Base-by-base conservation (phyloP, 1,284 basidiomycete genomes). In the Naganishia albida region DNA sequence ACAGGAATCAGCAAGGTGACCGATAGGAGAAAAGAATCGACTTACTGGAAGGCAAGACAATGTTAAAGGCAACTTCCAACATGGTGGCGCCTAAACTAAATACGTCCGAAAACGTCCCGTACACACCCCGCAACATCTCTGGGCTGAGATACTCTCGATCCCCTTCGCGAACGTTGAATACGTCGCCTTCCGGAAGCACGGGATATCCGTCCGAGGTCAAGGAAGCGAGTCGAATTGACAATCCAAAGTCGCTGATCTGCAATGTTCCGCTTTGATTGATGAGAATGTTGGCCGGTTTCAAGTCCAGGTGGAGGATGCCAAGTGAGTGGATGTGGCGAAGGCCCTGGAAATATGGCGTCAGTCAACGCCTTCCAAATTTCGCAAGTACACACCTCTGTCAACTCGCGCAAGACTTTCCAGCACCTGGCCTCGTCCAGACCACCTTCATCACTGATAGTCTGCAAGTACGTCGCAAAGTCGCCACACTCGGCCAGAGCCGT, bases 281-380 rank as follows among this genome's bases (percentile, higher is more conserved):
- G 75, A 99, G 92, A 57, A 99, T 87, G 76, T 99, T 99, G 62
- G 91, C 92, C 7, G 95, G 95, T 81, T 98, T 99, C 69, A 99
- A 81, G 80, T 99, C 95, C 63, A 99, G 85, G 80, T 99, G 95
- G 53, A 98, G 88, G 63, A 97, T 87, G 65, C 88, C 87, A 49
- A 87, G 84, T 68, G 85, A 82, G 78, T 99, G 96, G 68, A 99
- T 90, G 79, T 93, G 93, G 65, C 83, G 82, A 65, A 98, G 82
- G 67, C 93, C 91, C 84, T 88, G 77, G n/a, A 42, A 15, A 23
- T 30, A 20, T 25, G n/a, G n/a, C n/a, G n/a, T n/a, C n/a, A n/a
- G n/a, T n/a, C n/a, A n/a, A n/a, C n/a, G n/a, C n/a, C n/a, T 15
- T 18, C 20, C 23, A 16, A n/a, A 28, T 18, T 7, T 0, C 20